Evolutionary conservation across 2,329 filamentous ascomycete genomes (phyloP).

Genomic region (Curvularia hawaiiensis): DNA sequence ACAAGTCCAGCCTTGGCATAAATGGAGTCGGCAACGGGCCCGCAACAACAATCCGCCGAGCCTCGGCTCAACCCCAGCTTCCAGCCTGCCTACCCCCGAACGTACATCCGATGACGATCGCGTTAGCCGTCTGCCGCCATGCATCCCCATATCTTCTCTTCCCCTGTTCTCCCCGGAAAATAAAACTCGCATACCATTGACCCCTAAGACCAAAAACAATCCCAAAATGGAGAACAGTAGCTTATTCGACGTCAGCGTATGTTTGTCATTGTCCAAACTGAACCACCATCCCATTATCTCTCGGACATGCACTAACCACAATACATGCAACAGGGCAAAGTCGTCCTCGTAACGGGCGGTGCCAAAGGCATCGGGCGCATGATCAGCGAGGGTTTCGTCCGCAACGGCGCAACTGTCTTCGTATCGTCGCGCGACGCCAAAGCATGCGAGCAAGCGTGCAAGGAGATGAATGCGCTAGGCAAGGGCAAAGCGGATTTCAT

Average conservation of each 20-base stretch:
- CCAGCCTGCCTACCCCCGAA: conserved; percentile 8
- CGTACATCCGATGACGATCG: conserved; percentile 13
- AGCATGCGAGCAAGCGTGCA: conserved; percentile 62
- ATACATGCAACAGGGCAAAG: conserved; percentile 41
- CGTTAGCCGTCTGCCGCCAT: conserved; percentile 12
- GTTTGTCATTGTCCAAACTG: background rate
- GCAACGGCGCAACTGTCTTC: conserved; percentile 70
- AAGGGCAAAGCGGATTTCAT: conserved; percentile 65
- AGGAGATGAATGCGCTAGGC: conserved; percentile 61
- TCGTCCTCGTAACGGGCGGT: conserved; percentile 55
- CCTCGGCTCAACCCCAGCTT: conserved; percentile 38
- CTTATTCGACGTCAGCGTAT: conserved; percentile 47
- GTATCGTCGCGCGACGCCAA: conserved; percentile 70
- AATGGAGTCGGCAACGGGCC: background rate
- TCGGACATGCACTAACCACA: background rate
- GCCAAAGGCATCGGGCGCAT: conserved; percentile 68
- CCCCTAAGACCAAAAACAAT: background rate
- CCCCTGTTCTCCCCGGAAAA: background rate
- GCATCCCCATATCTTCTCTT: background rate
- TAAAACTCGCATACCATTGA: background rate
- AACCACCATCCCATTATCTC: background rate
- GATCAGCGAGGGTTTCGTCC: conserved; percentile 70
- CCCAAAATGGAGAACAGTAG: conserved; percentile 42
- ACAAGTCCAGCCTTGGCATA: background rate
- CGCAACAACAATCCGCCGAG: conserved; percentile 19